phyloP scores from a whole-genome alignment of 805 yeast species.

The Tetrapisispora nanseiensis region DNA sequence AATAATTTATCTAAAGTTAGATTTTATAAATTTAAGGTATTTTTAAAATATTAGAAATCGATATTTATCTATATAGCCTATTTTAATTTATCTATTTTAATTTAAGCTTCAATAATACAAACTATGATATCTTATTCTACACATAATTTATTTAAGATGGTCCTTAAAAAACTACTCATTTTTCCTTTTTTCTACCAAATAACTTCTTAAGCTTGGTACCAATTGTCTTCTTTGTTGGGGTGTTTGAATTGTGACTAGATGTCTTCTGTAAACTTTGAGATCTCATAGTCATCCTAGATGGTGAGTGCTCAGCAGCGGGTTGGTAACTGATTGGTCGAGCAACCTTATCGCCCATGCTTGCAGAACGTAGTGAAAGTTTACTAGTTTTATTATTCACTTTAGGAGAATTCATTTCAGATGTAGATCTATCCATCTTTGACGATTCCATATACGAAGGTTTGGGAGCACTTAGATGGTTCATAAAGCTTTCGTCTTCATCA shows the following conservation, averaged over 20 bases:
- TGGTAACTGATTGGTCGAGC: not conserved
- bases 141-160: not conserved
- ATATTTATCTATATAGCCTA: not conserved
- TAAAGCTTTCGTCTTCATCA: conserved; percentile 38
- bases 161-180: not conserved
- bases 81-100: not conserved
- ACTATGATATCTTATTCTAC: not conserved
- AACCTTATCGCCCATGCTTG: conserved; percentile 12
- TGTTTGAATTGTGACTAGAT: conserved; percentile 8
- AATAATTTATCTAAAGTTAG: too few species aligned
- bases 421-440: conserved; percentile 1
- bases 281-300: conserved; percentile 2
- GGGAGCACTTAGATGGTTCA: not conserved
- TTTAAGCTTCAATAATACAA: not conserved
- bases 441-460: not conserved
- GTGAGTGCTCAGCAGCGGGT: not conserved
- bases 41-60: too few species aligned
- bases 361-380: conserved; percentile 16
- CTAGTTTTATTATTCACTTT: conserved; percentile 15
- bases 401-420: conserved; percentile 9
- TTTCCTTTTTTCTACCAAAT: conserved; percentile 30
- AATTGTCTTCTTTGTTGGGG: conserved; percentile 22
- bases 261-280: not conserved
- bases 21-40: not conserved
- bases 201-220: conserved; percentile 33